These are phyloP conservation scores for Podaxis rugospora DNA, from an alignment of 768 basidiomycete genomes.

Conservation along the genomic window DNA sequence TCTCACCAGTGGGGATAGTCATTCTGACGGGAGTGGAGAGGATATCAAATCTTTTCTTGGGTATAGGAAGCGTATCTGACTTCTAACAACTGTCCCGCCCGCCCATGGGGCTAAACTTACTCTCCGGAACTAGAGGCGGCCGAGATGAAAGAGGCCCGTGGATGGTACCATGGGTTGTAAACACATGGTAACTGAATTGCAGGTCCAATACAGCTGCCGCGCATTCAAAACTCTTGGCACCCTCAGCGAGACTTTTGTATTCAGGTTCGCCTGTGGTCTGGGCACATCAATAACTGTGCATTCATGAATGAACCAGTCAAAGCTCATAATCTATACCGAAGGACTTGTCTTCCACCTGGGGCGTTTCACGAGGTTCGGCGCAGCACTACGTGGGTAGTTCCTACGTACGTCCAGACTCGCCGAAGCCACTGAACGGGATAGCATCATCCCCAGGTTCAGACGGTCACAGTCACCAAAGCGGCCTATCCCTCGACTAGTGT, in stretches of 20 bases:
- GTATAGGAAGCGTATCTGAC: slow-evolving; percentile 52
- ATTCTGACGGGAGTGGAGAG: slow-evolving; percentile 15
- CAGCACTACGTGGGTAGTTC: not conserved
- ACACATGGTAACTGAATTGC: no score
- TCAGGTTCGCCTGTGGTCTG: no score
- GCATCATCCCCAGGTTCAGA: not conserved
- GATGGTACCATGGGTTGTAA: no score
- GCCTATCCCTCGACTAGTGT: no score
- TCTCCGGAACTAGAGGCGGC: slow-evolving; percentile 23
- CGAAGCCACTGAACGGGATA: slow-evolving; percentile 31
- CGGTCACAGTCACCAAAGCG: not conserved
- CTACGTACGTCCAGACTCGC: slow-evolving; percentile 60
- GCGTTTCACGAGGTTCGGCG: not conserved
- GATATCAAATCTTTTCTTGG: slow-evolving; percentile 26
- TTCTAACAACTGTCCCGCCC: slow-evolving; percentile 29
- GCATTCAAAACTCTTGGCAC: no score
- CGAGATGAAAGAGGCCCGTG: no score
- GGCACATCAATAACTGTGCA: slow-evolving; percentile 46
- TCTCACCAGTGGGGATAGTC: not conserved
- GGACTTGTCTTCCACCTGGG: slow-evolving; percentile 49
- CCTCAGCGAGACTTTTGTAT: no score
- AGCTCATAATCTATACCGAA: slow-evolving; percentile 39
- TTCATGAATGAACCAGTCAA: slow-evolving; percentile 48
- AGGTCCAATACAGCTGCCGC: no score
- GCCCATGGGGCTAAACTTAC: slow-evolving; percentile 33